Conservation (phyloP, 1,284 basidiomycete species). For the Anthracocystis setariae region DNA sequence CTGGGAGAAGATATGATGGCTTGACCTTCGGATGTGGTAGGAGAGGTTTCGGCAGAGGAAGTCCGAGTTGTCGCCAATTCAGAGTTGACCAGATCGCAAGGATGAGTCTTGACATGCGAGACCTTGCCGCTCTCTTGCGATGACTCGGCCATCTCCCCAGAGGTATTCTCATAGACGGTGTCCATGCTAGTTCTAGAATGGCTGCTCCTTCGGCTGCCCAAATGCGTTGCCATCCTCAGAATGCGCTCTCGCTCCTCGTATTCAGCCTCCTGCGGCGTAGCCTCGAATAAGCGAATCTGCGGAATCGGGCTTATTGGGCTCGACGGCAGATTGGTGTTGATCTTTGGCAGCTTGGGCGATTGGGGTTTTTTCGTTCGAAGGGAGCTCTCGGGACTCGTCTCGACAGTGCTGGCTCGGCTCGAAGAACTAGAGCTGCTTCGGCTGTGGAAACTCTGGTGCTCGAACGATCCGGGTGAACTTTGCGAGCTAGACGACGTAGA, state of each 20-base stretch:
- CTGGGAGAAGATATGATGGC: conserved; percentile 7
- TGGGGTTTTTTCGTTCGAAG: not conserved
- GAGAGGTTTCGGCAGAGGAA: not conserved
- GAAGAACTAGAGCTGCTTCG: conserved; percentile 26
- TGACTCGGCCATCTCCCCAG: conserved; percentile 5
- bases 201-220: conserved; percentile 6
- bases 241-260: conserved; percentile 28
- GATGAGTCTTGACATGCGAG: conserved; percentile 12
- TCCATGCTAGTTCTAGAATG: conserved; percentile 16
- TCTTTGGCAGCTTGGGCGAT: conserved; percentile 21
- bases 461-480: conserved; percentile 14
- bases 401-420: conserved; percentile 29
- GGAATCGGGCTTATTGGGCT: conserved; percentile 5
- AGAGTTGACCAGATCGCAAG: conserved; percentile 3
- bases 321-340: conserved; percentile 13
- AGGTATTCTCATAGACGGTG: conserved; percentile 22
- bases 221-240: conserved; percentile 3
- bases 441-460: conserved; percentile 15
- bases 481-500: not conserved
- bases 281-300: conserved; percentile 26
- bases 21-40: not conserved
- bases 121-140: conserved; percentile 4
- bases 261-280: conserved; percentile 22
- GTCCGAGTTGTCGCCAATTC: conserved; percentile 5
- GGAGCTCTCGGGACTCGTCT: conserved; percentile 4